Percentiles rank a stretch among this genome's conserved stretches.
These are phyloP conservation scores for Murraya koenigii DNA, from an alignment of 345 rosid genomes.

Conservation along the genomic window DNA sequence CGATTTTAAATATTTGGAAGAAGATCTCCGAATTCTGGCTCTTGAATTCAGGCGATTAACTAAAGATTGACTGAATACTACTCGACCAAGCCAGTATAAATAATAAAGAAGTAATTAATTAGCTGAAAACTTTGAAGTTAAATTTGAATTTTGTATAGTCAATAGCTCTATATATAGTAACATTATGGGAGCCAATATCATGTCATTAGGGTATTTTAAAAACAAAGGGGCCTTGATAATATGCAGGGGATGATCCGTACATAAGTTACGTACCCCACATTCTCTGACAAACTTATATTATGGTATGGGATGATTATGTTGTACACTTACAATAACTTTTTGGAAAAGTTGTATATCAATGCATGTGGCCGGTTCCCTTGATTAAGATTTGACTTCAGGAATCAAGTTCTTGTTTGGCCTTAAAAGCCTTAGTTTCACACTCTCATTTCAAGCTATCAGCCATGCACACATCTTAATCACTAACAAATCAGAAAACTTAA, in stretches of 20 bases:
- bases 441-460: background rate
- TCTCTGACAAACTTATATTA: constrained; percentile 46
- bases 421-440: background rate
- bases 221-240: background rate
- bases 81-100: no score
- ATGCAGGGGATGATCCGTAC: constrained; percentile 40
- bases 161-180: background rate
- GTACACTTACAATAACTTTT: background rate
- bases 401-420: background rate
- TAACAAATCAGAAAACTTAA: background rate
- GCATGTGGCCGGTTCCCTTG: background rate
- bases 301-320: background rate
- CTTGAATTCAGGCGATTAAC: background rate
- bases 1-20: no score
- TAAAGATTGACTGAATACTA: background rate
- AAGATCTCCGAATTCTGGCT: no score
- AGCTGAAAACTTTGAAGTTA: background rate
- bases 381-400: constrained; percentile 13
- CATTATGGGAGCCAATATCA: background rate
- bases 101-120: no score
- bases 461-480: background rate
- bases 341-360: background rate
- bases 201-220: background rate
- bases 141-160: background rate
- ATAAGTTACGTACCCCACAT: constrained; percentile 43